A percentile compares a stretch with the other conserved stretches of the same genome.
Evolutionary conservation across 2,329 filamentous ascomycete genomes (phyloP).

Genomic region (Fusarium gaditjirri): DNA sequence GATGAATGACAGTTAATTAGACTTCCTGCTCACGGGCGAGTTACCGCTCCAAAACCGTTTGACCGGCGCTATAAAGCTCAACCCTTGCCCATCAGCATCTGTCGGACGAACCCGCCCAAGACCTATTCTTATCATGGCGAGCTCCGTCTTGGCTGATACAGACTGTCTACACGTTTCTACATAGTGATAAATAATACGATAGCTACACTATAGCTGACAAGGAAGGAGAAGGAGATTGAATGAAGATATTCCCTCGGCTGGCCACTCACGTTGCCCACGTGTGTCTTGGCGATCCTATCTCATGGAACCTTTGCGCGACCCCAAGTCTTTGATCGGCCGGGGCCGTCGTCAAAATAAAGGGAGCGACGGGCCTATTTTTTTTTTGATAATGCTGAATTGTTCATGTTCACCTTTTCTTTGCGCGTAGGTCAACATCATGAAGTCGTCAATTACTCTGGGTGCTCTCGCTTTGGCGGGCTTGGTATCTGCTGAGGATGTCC

Average conservation of each 20-base stretch:
- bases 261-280: constrained; percentile 44
- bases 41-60: constrained; percentile 1
- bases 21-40: background rate
- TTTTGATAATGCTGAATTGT: background rate
- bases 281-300: constrained; percentile 41
- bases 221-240: background rate
- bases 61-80: constrained; percentile 18
- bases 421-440: constrained; percentile 29
- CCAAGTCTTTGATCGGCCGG: constrained; percentile 16
- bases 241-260: constrained; percentile 12
- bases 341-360: constrained; percentile 26
- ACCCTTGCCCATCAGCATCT: constrained; percentile 28
- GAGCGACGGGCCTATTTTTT: constrained; percentile 15
- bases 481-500: constrained; percentile 55
- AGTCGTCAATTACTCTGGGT: constrained; percentile 35
- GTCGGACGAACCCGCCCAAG: constrained; percentile 14
- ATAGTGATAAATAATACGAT: background rate
- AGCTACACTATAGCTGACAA: background rate
- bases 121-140: background rate
- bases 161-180: background rate
- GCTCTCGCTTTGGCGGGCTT: constrained; percentile 45
- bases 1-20: background rate
- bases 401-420: background rate
- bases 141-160: constrained; percentile 1
- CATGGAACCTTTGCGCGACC: constrained; percentile 27